Base-by-base conservation (phyloP, 2,329 filamentous ascomycete genomes). In the Phaeophleospora eucalypticola region DNA sequence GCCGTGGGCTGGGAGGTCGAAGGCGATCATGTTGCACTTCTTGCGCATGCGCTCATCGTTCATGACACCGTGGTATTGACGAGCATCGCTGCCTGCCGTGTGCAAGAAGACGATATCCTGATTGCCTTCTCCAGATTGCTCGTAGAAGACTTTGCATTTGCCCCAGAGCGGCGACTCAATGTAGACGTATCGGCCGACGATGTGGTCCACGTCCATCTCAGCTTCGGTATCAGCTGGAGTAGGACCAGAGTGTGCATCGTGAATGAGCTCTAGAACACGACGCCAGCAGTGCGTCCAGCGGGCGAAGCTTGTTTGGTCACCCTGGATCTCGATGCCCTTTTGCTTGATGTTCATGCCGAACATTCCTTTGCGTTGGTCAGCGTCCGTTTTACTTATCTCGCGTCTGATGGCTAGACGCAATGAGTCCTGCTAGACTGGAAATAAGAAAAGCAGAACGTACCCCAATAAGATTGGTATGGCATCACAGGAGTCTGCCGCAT, bases 41-140 rank as follows among this genome's bases (percentile, higher is more conserved):
- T 73, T 68, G 16, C 68, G 64, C 71, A 75, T 74, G 10, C 64
- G 61, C 20, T 61, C 46, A 45, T 76, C 67, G 45, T 76, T 77
- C 71, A 78, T 71, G 2, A 77, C 73, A 16, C 74, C 73, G 43
- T 77, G 74, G 43, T 76, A 77, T 54, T 77, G 73, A 20, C 74
- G 59, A 20, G 66, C 64, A 50, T 77, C 74, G 40, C 68, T 70
- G 2, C 73, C 73, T 29, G 62, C 61, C 4, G 63, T 65, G 18
- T 65, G 63, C 24, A 65, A 43, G 49, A 65, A 65, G 12, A 65
- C 57, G 37, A 77, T 74, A 19, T 68, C 65, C 45, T 75, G 70
- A 16, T 69, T 65, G 1, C 75, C 74, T 2, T 66, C 67, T 4
- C 74, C 74, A 4, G 71, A 64, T 18, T 63, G 66, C 51, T 77